Conservation (phyloP, 345 rosid species). For the Gossypium bickii region DNA sequence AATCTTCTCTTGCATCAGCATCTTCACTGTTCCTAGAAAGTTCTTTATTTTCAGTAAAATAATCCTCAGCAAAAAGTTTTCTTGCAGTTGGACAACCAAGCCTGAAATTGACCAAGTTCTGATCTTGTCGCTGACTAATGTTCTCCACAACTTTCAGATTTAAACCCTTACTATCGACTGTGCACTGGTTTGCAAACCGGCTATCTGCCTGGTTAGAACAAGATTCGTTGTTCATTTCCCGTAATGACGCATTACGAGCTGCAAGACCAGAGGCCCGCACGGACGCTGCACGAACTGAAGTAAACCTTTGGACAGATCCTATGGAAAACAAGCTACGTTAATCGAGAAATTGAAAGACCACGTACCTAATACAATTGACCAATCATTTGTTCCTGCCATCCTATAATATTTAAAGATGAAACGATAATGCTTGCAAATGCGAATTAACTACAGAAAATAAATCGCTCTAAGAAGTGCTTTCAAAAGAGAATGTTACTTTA, state of each 20-base stretch:
- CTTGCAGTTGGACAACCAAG: slow-evolving; percentile 43
- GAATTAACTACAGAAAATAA: background rate
- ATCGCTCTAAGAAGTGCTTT: background rate
- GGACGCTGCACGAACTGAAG: slow-evolving; percentile 67
- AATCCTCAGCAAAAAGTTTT: slow-evolving; percentile 50
- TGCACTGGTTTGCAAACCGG: slow-evolving; percentile 35
- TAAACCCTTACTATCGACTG: slow-evolving; percentile 19
- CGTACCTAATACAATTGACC: slow-evolving; percentile 3
- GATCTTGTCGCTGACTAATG: slow-evolving; percentile 25
- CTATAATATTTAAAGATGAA: slow-evolving; percentile 5
- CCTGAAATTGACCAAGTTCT: slow-evolving; percentile 25
- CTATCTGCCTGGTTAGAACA: slow-evolving; percentile 24
- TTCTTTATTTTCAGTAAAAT: slow-evolving; percentile 3
- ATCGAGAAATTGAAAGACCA: slow-evolving; percentile 2
- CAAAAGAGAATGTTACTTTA: background rate
- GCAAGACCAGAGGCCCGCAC: slow-evolving; percentile 67
- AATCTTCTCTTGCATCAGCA: slow-evolving; percentile 26
- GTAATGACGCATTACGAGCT: slow-evolving; percentile 32
- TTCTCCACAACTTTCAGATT: slow-evolving; percentile 28
- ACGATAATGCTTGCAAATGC: background rate
- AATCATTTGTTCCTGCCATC: slow-evolving; percentile 6
- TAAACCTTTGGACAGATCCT: slow-evolving; percentile 50
- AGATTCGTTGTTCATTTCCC: slow-evolving; percentile 22
- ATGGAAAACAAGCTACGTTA: slow-evolving; percentile 4
- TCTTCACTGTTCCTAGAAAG: slow-evolving; percentile 13